phyloP scores from a whole-genome alignment of 192 early-diverging fungal genomes.

The Piromyces finnis region DNA sequence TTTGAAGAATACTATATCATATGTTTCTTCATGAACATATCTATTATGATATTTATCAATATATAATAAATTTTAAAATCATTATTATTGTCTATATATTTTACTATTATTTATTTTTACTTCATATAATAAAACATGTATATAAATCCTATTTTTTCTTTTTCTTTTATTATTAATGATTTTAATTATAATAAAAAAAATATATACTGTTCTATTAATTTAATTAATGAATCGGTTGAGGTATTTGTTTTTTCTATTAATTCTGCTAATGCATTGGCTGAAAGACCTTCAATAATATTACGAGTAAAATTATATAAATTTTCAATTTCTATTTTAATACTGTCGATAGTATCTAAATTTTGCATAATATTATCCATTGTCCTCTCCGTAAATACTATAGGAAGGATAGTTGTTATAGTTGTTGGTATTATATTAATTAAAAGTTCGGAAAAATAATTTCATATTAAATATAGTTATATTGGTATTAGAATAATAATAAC shows the following conservation, averaged over 20 bases:
- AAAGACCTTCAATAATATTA: not conserved
- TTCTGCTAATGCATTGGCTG: not conserved
- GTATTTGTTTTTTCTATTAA: not conserved
- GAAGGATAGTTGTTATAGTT: too few relatives aligned
- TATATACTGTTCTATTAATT: not conserved
- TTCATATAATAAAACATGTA: too few relatives aligned
- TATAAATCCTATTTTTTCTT: too few relatives aligned
- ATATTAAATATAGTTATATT: too few relatives aligned
- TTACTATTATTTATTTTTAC: too few relatives aligned
- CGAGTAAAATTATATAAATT: not conserved
- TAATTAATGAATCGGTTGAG: not conserved
- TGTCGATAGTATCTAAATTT: not conserved
- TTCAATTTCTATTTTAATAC: not conserved
- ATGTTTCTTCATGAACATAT: not conserved
- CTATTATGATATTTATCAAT: not conserved
- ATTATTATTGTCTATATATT: too few relatives aligned
- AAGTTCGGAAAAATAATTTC: too few relatives aligned
- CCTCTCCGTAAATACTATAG: not conserved
- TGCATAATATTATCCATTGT: not conserved
- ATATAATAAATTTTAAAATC: too few relatives aligned
- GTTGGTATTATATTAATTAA: too few relatives aligned
- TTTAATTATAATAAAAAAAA: too few relatives aligned
- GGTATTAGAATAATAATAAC: too few relatives aligned
- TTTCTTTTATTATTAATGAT: too few relatives aligned
- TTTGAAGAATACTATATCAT: not conserved